phyloP scores from a whole-genome alignment of 2,329 filamentous ascomycete species.

The Grosmannia serpens region DNA sequence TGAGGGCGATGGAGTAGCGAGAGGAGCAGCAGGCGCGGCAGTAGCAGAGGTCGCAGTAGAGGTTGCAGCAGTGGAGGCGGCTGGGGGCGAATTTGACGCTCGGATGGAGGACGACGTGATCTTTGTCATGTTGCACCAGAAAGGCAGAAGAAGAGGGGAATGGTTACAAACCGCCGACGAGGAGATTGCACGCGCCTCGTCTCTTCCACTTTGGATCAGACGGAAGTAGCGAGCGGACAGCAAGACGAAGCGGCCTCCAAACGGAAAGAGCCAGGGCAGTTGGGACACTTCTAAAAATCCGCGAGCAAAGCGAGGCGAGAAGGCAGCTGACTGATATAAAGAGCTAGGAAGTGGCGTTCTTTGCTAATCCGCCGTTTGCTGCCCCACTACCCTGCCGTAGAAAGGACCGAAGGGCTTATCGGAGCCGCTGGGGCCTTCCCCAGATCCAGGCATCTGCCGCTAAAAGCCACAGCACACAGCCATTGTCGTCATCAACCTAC shows the following conservation, averaged over 20 bases:
- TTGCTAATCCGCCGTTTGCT: not conserved
- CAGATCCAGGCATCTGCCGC: not conserved
- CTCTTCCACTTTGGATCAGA: not conserved
- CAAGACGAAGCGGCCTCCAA: not conserved
- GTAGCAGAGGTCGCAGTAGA: not conserved
- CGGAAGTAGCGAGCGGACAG: not conserved
- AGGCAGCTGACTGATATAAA: not conserved
- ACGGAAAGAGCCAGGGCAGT: not conserved
- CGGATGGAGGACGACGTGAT: not conserved
- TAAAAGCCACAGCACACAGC: not conserved
- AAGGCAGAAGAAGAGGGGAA: not conserved
- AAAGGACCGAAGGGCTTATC: not conserved
- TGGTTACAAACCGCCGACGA: not conserved
- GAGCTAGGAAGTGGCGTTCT: not conserved
- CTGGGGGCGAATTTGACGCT: not conserved
- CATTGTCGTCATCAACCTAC: conserved; percentile 7
- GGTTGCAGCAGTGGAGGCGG: not conserved
- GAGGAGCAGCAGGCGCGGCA: not conserved
- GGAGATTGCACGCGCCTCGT: not conserved
- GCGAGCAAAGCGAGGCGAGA: not conserved
- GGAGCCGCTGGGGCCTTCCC: not conserved
- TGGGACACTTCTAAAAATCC: not conserved
- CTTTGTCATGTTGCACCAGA: not conserved
- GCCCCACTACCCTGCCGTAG: not conserved
- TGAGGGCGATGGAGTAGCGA: not conserved